These are phyloP conservation scores for Blastobotrys peoriensis DNA, from an alignment of 805 yeast species.

Conservation along the genomic window DNA sequence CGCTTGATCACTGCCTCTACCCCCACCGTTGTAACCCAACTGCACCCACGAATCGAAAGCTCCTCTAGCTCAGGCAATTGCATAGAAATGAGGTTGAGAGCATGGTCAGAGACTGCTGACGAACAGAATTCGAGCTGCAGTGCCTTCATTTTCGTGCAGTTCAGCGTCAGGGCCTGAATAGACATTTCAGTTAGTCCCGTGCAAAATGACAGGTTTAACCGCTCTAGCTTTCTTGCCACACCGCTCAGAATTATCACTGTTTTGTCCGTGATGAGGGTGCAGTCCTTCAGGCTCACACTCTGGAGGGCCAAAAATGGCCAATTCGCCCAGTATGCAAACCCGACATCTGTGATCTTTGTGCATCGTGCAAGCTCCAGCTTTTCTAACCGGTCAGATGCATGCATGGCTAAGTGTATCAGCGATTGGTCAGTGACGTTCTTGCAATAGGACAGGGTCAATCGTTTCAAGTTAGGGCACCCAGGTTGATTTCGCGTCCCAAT, in stretches of 20 bases:
- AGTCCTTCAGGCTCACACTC: slow-evolving; percentile 55
- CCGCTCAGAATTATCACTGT: slow-evolving; percentile 57
- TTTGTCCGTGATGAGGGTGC: slow-evolving; percentile 65
- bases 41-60: slow-evolving; percentile 59
- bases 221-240: slow-evolving; percentile 52
- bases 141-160: slow-evolving; percentile 50
- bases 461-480: slow-evolving; percentile 56
- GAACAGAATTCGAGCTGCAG: slow-evolving; percentile 71
- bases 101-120: slow-evolving; percentile 69
- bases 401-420: slow-evolving; percentile 55
- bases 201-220: slow-evolving; percentile 62
- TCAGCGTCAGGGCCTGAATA: slow-evolving; percentile 57
- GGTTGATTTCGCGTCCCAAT: slow-evolving; percentile 36
- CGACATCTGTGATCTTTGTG: slow-evolving; percentile 70
- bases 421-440: slow-evolving; percentile 65
- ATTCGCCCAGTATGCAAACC: slow-evolving; percentile 58
- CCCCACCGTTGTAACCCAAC: slow-evolving; percentile 72
- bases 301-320: slow-evolving; percentile 48
- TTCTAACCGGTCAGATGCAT: slow-evolving; percentile 51
- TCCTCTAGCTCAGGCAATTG: slow-evolving; percentile 45
- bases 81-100: slow-evolving; percentile 53
- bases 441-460: slow-evolving; percentile 62
- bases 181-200: slow-evolving; percentile 68
- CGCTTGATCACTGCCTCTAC: slow-evolving; percentile 61
- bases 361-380: slow-evolving; percentile 63